A percentile compares a stretch with the other conserved stretches of the same genome.
Conservation (phyloP, 164 flowering plant species). For the Nymphaea colorata region DNA sequence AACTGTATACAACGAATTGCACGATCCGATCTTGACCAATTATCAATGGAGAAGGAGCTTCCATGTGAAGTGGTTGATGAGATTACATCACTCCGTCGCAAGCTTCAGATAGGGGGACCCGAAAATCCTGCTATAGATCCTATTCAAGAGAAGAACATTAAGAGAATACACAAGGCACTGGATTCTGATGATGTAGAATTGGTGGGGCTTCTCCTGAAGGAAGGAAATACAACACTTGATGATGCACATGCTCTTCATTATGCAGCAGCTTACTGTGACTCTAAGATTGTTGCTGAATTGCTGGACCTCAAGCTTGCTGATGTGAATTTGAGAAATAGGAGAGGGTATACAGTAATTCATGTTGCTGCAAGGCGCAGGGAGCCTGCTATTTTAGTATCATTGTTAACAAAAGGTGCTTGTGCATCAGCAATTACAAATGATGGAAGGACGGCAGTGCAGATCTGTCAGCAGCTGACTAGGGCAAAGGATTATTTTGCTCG, state of each 20-base stretch:
- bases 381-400: slow-evolving; percentile 48
- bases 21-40: slow-evolving; percentile 44
- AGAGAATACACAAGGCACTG: slow-evolving; percentile 49
- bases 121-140: slow-evolving; percentile 10
- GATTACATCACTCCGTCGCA: slow-evolving; percentile 23
- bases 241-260: slow-evolving; percentile 68
- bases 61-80: slow-evolving; percentile 33
- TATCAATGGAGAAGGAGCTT: slow-evolving; percentile 42
- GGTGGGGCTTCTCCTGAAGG: slow-evolving; percentile 42
- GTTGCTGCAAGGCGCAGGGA: slow-evolving; percentile 68
- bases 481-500: slow-evolving; percentile 50
- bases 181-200: slow-evolving; percentile 79
- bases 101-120: slow-evolving; percentile 15
- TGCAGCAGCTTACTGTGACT: slow-evolving; percentile 65
- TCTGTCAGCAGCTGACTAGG: slow-evolving; percentile 54
- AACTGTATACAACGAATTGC: slow-evolving; percentile 49
- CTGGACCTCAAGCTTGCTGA: slow-evolving; percentile 35
- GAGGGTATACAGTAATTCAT: slow-evolving; percentile 62
- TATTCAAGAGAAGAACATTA: slow-evolving; percentile 34
- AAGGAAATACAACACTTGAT: slow-evolving; percentile 43
- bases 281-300: slow-evolving; percentile 49
- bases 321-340: slow-evolving; percentile 35
- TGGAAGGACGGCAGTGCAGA: slow-evolving; percentile 41
- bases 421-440: slow-evolving; percentile 38
- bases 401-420: slow-evolving; percentile 46